These are phyloP conservation scores for Nannizzia gypsea DNA, from an alignment of 2,329 filamentous ascomycete genomes.

Conservation along the genomic window DNA sequence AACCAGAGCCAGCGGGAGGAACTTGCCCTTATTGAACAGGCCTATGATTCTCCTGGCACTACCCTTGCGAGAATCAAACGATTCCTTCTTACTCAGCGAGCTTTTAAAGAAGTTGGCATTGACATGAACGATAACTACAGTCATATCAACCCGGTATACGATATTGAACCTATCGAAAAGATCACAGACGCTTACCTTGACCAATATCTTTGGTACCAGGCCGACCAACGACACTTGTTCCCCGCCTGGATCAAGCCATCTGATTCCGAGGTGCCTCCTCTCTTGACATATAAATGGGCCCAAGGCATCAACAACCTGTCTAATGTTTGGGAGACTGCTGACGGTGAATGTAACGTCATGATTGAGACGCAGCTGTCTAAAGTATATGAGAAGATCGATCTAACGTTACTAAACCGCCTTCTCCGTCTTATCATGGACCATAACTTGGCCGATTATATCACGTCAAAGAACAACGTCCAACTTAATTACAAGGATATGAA, in stretches of 20 bases:
- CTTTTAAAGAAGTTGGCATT: slow-evolving; percentile 98
- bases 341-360: slow-evolving; percentile 97
- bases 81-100: slow-evolving; percentile 89
- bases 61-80: slow-evolving; percentile 94
- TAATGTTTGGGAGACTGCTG: slow-evolving; percentile 84
- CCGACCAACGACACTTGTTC: slow-evolving; percentile 92
- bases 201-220: slow-evolving; percentile 98
- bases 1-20: slow-evolving; percentile 98
- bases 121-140: slow-evolving; percentile 99
- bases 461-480: slow-evolving; percentile 98
- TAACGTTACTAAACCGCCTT: slow-evolving; percentile 87
- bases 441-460: slow-evolving; percentile 97
- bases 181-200: slow-evolving; percentile 98
- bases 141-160: slow-evolving; percentile 97
- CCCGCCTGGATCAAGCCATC: slow-evolving; percentile 99
- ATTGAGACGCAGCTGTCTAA: slow-evolving; percentile 98
- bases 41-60: slow-evolving; percentile 93
- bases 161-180: slow-evolving; percentile 98
- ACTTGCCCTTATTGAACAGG: slow-evolving; percentile 90
- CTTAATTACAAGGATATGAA: slow-evolving; percentile 99
- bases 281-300: slow-evolving; percentile 96
- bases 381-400: slow-evolving; percentile 97
- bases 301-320: slow-evolving; percentile 98
- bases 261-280: slow-evolving; percentile 88
- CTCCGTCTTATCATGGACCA: slow-evolving; percentile 97